Evolutionary conservation across 805 yeast species (phyloP), one percentile per base, ranked within the genome.

Genomic region (Nakazawaea sp.): DNA sequence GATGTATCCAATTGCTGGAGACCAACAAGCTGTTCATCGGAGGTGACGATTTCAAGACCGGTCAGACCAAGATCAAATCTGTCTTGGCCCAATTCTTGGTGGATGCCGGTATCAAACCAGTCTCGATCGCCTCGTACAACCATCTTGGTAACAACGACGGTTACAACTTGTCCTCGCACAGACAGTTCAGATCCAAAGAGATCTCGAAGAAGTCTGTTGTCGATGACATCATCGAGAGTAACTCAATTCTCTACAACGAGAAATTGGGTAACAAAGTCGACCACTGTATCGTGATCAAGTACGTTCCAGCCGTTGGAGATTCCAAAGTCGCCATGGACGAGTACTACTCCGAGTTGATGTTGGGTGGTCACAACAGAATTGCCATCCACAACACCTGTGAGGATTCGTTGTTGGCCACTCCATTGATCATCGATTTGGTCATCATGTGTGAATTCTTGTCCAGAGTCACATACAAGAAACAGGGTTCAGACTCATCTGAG

Each of bases 291-390:
- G 97, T 89, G 43, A 89, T 89, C 69, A 89, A 89, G 66, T 88
- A 89, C 61, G 66, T 90, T 57, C 83, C 85, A 40, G 96, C 97
- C 7, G 97, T 89, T 33, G 96, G 95, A 27, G 97, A 89, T 62
- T 80, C 92, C 46, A 89, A 89, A 69, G 96, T 89, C 46, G 97
- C 97, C 36, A 90, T 89, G 97, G 97, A 89, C 62, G 97, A 90
- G 66, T 89, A 89, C 67, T 87, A 90, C 68, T 82, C 94, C 40
- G 97, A 89, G 64, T 78, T 89, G 56, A 90, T 89, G 97, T 73
- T 89, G 51, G 97, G 97, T 44, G 97, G 97, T 31, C 96, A 89
- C 66, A 90, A 89, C 68, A 82, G 92, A 57, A 83, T 89, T 48
- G 79, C 94, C 33, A 82, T 90, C 55, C 95, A 89, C 66, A 89